Evolutionary conservation across 2,329 filamentous ascomycete genomes (phyloP).

Genomic region (Niveomyces coronatus): DNA sequence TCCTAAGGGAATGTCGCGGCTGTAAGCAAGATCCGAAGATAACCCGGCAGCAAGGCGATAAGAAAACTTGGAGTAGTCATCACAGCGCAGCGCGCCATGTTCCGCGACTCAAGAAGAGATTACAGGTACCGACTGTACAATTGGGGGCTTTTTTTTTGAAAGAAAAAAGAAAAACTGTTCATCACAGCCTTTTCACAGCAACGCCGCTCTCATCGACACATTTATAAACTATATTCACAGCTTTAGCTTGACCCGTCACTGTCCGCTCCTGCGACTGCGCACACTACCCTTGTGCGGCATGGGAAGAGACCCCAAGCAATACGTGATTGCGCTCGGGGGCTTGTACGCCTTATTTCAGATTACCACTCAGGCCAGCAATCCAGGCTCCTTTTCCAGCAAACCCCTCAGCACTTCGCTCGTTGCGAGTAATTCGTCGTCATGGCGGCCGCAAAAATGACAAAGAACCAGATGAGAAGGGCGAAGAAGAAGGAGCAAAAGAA

Average conservation of each 20-base stretch:
- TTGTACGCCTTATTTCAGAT: constrained; percentile 28
- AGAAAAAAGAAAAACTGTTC: background rate
- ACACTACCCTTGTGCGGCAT: constrained; percentile 16
- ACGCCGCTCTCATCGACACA: background rate
- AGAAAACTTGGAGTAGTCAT: no score
- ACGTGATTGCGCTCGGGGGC: constrained; percentile 22
- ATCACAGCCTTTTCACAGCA: background rate
- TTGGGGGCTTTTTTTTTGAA: no score
- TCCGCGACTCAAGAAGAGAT: no score
- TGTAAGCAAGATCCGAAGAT: no score
- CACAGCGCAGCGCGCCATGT: no score
- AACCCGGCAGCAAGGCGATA: no score
- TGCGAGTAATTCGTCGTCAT: constrained; percentile 30
- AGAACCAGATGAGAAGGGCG: constrained; percentile 86
- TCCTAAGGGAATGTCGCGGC: no score
- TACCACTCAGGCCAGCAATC: constrained; percentile 24
- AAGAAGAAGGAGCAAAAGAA: constrained; percentile 92
- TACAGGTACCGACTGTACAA: no score
- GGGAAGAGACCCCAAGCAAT: constrained; percentile 29
- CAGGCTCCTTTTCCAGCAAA: constrained; percentile 14
- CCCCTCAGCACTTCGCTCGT: constrained; percentile 4
- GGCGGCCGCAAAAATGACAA: constrained; percentile 66
- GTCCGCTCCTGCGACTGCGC: no score
- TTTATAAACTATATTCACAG: background rate
- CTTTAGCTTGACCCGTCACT: no score